Conservation (phyloP, 768 basidiomycete species). For the Candolleomyces eurysporus region DNA sequence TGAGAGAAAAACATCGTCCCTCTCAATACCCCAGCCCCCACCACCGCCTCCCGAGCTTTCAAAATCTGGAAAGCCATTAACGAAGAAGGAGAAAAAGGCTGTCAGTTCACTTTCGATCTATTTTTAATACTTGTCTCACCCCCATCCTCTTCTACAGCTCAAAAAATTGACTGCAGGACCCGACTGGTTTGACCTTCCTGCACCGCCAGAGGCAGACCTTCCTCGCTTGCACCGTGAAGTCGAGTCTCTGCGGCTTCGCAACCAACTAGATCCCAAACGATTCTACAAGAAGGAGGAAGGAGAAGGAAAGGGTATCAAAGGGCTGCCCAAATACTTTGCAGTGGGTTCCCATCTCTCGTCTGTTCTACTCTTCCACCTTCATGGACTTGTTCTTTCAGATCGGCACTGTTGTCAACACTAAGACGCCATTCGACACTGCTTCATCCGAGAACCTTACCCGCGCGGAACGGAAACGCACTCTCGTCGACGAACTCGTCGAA, state of each 20-base stretch:
- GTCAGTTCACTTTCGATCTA: conserved; percentile 34
- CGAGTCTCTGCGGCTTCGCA: conserved; percentile 81
- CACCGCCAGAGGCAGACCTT: conserved; percentile 75
- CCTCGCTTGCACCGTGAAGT: conserved; percentile 82
- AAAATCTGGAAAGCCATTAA: conserved; percentile 63
- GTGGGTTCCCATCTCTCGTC: conserved; percentile 38
- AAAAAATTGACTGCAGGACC: conserved; percentile 73
- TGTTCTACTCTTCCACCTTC: conserved; percentile 11
- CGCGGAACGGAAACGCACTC: conserved; percentile 70
- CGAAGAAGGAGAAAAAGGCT: conserved; percentile 70
- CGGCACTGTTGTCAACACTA: conserved; percentile 71
- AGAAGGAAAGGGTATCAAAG: conserved; percentile 81
- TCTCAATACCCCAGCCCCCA: conserved; percentile 56
- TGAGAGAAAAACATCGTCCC: conserved; percentile 49
- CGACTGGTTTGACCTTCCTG: conserved; percentile 87
- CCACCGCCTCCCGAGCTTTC: conserved; percentile 57
- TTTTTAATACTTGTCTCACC: background rate
- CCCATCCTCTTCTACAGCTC: conserved; percentile 41
- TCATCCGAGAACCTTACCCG: conserved; percentile 70
- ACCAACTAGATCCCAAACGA: conserved; percentile 88
- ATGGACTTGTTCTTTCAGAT: conserved; percentile 61
- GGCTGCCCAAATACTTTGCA: conserved; percentile 87
- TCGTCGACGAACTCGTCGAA: conserved; percentile 87
- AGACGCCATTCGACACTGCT: conserved; percentile 69
- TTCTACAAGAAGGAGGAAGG: conserved; percentile 88